Conservation (phyloP, 148 eudicot genomes). For the Simmondsia chinensis region DNA sequence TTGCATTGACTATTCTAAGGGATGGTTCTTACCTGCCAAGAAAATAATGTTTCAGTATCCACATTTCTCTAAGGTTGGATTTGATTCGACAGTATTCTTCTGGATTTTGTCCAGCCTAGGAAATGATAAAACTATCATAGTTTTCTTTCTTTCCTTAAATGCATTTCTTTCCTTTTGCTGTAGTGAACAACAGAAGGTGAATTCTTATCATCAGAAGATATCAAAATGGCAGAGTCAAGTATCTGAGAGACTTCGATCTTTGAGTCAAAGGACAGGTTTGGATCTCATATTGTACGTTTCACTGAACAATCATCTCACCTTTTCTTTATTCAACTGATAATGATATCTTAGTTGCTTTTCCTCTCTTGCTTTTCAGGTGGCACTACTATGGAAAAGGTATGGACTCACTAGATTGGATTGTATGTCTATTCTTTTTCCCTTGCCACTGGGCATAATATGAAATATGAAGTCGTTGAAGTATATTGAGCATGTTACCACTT, state of each 20-base stretch:
- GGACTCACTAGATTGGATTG: conserved; percentile 20
- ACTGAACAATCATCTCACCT: background rate
- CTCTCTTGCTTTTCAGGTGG: conserved; percentile 38
- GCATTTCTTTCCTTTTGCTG: conserved; percentile 2
- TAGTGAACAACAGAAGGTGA: conserved; percentile 94
- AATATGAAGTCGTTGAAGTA: too few species aligned
- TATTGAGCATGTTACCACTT: too few species aligned
- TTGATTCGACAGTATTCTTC: too few species aligned
- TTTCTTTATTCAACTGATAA: background rate
- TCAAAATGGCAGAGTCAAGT: conserved; percentile 89
- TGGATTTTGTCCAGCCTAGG: too few species aligned
- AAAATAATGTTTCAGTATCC: too few species aligned
- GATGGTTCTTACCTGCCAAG: too few species aligned
- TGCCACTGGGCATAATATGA: too few species aligned
- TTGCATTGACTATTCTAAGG: too few species aligned
- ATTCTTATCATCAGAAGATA: conserved; percentile 84
- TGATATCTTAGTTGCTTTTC: conserved; percentile 2
- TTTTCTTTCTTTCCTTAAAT: background rate
- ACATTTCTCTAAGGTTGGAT: too few species aligned
- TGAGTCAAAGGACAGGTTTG: conserved; percentile 62
- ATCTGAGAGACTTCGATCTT: conserved; percentile 61
- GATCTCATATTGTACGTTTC: background rate
- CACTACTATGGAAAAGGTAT: conserved; percentile 52
- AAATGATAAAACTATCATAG: background rate
- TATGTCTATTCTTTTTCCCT: conserved; percentile 18